Evolutionary conservation across 1,139 yeast genomes (phyloP), one percentile per base, ranked within the genome.

Genomic region (Scheffersomyces illinoinensis): DNA sequence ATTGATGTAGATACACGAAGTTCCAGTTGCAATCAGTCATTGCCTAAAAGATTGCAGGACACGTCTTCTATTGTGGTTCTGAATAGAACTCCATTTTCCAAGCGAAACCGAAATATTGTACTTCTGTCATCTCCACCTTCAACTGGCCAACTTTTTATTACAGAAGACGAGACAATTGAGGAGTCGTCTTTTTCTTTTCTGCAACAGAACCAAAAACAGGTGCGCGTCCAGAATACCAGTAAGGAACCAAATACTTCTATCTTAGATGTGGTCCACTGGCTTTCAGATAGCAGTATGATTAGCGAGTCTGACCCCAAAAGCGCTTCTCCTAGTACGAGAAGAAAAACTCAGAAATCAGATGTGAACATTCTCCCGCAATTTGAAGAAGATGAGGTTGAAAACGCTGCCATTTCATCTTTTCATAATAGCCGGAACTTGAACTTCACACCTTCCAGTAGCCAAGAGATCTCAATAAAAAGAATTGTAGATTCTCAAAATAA

Each of bases 201-300:
- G 26, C 62, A 51, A 21, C 48, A 53, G 17, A 52, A 24, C 6
- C 7, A 8, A 24, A 8, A 43, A 14, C 47, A 48, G 4, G 56
- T 26, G 20, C 52, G 6, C 2, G 10, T 14, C 26, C 7, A 48
- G 26, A 10, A 21, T 48, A 7, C 14, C 51, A 24, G 8, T 24
- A 48, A 48, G 17, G 51, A 48, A 48, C 17, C 51, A 10, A 48
- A 48, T 48, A 48, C 51, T 5, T 56, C 59, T 18, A 19, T 68
- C 26, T 59, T 71, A 53, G 75, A 72, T 54, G 57, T 71, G 47
- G 59, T 59, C 18, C 68, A 70, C 49, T 73, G 77, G 77, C 62
- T 73, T 12, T 71, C 74, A 26, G 51, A 48, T 24, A 48, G 51
- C n/a, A 48, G 51, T 48, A 24, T 48, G 51, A 48, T 48, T 17